Conservation (phyloP, 257 asterid species). For the Oldenlandia corymbosa region DNA sequence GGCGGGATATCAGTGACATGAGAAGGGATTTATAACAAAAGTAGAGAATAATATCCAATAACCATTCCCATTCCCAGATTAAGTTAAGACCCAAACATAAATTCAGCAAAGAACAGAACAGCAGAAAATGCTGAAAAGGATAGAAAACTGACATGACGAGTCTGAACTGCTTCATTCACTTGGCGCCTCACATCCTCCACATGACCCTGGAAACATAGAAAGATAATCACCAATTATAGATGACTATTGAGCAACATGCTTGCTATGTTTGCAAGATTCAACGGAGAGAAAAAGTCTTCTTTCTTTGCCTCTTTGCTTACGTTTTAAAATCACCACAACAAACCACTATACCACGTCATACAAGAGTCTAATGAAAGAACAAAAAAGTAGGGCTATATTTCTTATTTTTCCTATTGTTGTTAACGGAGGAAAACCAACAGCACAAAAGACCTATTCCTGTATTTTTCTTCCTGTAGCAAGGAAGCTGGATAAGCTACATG, state of each 20-base stretch:
- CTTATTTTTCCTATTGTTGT: neutral
- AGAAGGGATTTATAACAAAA: too few species aligned
- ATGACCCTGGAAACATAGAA: slow-evolving; percentile 60
- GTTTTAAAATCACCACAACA: neutral
- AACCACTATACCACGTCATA: too few species aligned
- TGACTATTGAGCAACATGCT: neutral
- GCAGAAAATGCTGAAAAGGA: slow-evolving; percentile 6
- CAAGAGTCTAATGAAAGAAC: too few species aligned
- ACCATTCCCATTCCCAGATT: neutral
- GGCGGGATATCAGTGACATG: too few species aligned
- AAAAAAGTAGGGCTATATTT: neutral
- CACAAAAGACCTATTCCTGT: too few species aligned
- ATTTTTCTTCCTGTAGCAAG: too few species aligned
- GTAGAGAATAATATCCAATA: too few species aligned
- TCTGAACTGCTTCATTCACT: slow-evolving; percentile 87
- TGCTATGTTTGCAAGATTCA: neutral
- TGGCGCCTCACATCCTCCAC: slow-evolving; percentile 89
- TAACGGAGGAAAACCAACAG: neutral
- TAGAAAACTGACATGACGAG: slow-evolving; percentile 74
- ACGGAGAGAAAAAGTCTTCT: neutral
- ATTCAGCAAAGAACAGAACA: neutral
- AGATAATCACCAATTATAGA: slow-evolving; percentile 9
- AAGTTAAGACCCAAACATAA: neutral
- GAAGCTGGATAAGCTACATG: too few species aligned
- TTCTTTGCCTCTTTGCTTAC: neutral